Evolutionary conservation across 345 rosid genomes (phyloP), one percentile per base, ranked within the genome.

Genomic region (Salix caprea): DNA sequence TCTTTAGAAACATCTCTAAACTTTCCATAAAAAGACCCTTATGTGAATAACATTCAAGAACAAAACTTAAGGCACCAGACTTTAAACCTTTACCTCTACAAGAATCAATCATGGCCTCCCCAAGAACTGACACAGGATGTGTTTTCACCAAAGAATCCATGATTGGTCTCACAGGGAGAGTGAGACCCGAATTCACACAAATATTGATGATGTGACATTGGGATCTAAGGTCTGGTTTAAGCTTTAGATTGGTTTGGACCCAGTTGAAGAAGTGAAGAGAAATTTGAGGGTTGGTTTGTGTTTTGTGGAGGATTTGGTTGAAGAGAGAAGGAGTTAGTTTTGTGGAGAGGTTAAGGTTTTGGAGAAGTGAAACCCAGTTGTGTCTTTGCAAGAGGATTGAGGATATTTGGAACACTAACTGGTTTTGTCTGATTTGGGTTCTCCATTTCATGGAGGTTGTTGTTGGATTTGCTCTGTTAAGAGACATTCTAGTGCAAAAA

Each of bases 241-340:
- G 85, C 19, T 82, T 84, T 36, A 87, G 85, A 79, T 85, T 73
- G 56, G 83, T 56, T 74, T 67, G 74, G 21, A 83, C 88, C 86
- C 86, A 88, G 66, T 86, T 85, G 89, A 88, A 91, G 90, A 93
- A 91, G 75, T 71, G 50, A 30, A 93, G 85, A 42, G 91, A 78
- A 58, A 82, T 74, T 67, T 74, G 77, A 24, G 91, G 89, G 52
- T 79, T 79, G 13, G 73, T 39, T 72, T 85, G 82, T 79, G 90
- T 90, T 66, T 78, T 89, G 36, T 30, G 74, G 74, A 90, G 86
- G 82, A 93, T 83, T 32, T 85, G 88, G 71, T 83, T 87, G 83
- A 91, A 86, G 30, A 91, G 69, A 6, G 83, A 18, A 5, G 88
- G 86, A 37, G 87, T 79, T 69, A 91, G 87, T 65, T 85, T 84